Evolutionary conservation across 805 yeast species (phyloP), one percentile per base, ranked within the genome.

Genomic region (Wickerhamiella spandovensis): DNA sequence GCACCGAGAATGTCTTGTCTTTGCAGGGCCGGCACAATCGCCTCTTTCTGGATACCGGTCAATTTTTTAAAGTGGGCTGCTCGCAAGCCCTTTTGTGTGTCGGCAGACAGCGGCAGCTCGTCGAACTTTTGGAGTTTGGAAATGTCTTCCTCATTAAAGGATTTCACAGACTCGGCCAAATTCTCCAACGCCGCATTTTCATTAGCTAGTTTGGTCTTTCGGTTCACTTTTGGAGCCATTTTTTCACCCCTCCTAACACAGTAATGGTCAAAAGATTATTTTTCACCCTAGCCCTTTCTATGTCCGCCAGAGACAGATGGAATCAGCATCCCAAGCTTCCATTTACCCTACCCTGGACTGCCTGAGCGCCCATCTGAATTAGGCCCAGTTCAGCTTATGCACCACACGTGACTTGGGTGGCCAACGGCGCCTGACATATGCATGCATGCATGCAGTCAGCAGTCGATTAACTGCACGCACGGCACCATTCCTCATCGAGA

Each of bases 1-100:
- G 95, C 89, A 12, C 87, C 95, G 58, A 89, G 71, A 2, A 89
- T 64, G 68, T 88, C 97, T 30, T 74, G 69, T 0, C 92, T 90
- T 58, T 84, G 80, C 53, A 92, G 68, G 0, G 92, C 79, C 13
- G 74, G 67, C 0, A 94, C 84, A 24, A 92, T 84, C 5, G 95
- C 72, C 46, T 78, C 79, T 53, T 74, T 77, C 61, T 92, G 99
- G 51, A 92, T 85, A 43, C 84, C 95, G 0, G 98, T 92, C 70
- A 89, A 66, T 10, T 78, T 73, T 1, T 84, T 72, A 64, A 82
- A 92, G 48, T 86, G 82, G n/a, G 94, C 74, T 49, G 79, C 84
- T 53, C 76, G 78, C 41, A 92, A 67, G 1, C 97, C 97, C 53
- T 73, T 74, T 12, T 80, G 58, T 13, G 95, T 82, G 3, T 71